Evolutionary conservation across 1,284 basidiomycete genomes (phyloP).

Genomic region (Irpex lacteus): DNA sequence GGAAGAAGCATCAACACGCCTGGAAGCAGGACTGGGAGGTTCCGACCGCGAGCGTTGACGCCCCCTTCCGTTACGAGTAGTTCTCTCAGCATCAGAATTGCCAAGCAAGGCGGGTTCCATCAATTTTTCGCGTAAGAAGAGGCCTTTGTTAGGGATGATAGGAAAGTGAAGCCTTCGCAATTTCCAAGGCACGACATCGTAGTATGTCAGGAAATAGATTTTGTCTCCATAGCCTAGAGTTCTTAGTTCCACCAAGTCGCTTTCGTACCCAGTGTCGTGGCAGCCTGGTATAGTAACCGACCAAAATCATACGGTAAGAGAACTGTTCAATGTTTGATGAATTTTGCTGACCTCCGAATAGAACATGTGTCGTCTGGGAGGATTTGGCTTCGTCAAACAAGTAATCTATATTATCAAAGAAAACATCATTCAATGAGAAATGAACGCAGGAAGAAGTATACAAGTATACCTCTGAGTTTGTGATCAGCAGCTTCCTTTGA

Average conservation of each 20-base stretch:
- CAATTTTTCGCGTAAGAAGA: not conserved
- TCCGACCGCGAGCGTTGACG: not conserved
- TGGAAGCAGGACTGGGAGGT: not conserved
- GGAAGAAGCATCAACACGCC: not conserved
- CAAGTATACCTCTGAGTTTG: slow-evolving; percentile 75
- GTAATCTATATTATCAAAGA: slow-evolving; percentile 35
- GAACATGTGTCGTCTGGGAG: slow-evolving; percentile 57
- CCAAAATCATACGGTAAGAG: slow-evolving; percentile 4
- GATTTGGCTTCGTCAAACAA: slow-evolving; percentile 59
- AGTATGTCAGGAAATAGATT: slow-evolving; percentile 63
- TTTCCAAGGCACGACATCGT: slow-evolving; percentile 25
- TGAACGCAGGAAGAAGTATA: too few relatives aligned
- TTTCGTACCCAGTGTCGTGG: slow-evolving; percentile 73
- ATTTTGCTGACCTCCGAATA: slow-evolving; percentile 52
- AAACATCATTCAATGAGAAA: not conserved
- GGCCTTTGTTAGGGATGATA: not conserved
- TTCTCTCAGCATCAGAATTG: not conserved
- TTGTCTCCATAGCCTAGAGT: slow-evolving; percentile 65
- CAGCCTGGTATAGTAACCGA: slow-evolving; percentile 43
- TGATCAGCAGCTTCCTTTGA: slow-evolving; percentile 21
- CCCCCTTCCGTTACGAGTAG: not conserved
- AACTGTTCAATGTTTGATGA: not conserved
- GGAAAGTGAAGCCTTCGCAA: not conserved
- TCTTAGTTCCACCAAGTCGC: slow-evolving; percentile 58
- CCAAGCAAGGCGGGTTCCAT: not conserved